Base-by-base conservation (phyloP, 306 rosid species). In the Citrullus mucosospermus region DNA sequence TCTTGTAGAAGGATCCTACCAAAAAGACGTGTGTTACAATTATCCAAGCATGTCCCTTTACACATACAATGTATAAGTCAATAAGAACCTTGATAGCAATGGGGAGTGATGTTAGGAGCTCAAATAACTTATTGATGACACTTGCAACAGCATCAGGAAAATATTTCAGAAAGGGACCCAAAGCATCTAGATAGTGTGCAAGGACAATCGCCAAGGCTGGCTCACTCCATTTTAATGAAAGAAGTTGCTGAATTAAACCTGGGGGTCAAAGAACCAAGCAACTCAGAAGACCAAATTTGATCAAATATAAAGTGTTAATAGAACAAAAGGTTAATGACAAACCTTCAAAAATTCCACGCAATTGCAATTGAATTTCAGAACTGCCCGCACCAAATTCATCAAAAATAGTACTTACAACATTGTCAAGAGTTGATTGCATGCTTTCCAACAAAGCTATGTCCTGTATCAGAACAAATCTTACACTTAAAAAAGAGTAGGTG, bases 121-220 rank as follows among this genome's bases (percentile, higher is more conserved):
- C 97, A 79, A 95, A 95, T 59, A 95, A 84, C 85, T 95, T 95
- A 81, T 86, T 91, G 83, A 92, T 90, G 79, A 95, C 97, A 73
- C 97, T 85, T 53, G 97, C 96, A 80, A 84, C 97, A 79, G 97
- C 99, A 86, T 90, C 97, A 0, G 99, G 96, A 83, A 85, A 88
- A 77, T 87, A 87, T 88, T 95, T 95, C 86, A 95, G 81, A 82
- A 91, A 92, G 60, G 97, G 91, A 50, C 99, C 99, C 85, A 95
- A 81, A 36, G 96, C 97, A 81, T 88, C 97, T 82, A 95, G 82
- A 83, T 95, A 95, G 90, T 85, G 99, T 68, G 86, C 92, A 63
- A 92, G 97, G 79, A 90, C 91, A 88, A 88, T 93, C 78, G 91
- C 99, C 78, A 91, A 90, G 56, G 92, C 87, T 25, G 99, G 97